phyloP scores from a whole-genome alignment of 1,139 yeast genomes.

The Hemisphaericaspora lyxosophila region DNA sequence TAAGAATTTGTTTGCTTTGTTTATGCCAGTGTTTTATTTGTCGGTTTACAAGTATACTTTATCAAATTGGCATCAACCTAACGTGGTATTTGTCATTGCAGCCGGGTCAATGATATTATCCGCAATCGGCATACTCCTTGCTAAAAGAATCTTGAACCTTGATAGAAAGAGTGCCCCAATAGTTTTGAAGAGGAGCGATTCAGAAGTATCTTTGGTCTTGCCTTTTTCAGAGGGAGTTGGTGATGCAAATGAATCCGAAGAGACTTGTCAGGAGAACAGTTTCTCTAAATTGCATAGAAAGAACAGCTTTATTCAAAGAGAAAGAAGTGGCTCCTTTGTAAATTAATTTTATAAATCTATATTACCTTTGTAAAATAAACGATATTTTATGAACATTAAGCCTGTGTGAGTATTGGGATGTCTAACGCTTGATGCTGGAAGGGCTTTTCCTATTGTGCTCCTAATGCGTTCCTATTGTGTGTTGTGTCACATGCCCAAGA shows the following conservation, averaged over 20 bases:
- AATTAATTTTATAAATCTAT: background rate
- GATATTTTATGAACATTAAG: background rate
- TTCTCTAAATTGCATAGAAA: conserved; percentile 18
- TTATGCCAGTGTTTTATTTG: conserved; percentile 28
- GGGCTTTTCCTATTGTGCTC: too few relatives aligned
- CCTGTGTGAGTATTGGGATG: too few relatives aligned
- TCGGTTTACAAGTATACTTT: conserved; percentile 29
- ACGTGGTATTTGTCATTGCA: conserved; percentile 18
- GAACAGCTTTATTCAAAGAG: conserved; percentile 15
- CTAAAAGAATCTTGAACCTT: conserved; percentile 18
- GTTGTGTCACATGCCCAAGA: too few relatives aligned
- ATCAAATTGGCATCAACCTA: conserved; percentile 19
- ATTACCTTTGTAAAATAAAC: background rate
- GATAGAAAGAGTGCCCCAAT: conserved; percentile 10
- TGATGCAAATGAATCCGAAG: conserved; percentile 1
- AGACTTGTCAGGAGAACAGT: conserved; percentile 7
- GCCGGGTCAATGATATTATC: conserved; percentile 10
- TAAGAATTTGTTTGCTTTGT: conserved; percentile 29
- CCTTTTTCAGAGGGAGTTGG: background rate
- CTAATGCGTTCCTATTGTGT: too few relatives aligned
- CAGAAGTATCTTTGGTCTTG: conserved; percentile 11
- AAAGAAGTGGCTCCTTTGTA: conserved; percentile 10
- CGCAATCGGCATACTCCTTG: conserved; percentile 12
- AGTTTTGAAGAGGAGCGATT: conserved; percentile 20
- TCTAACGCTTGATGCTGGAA: too few relatives aligned